Base-by-base conservation (phyloP, 2,329 filamentous ascomycete genomes). In the Microdochium paspali region DNA sequence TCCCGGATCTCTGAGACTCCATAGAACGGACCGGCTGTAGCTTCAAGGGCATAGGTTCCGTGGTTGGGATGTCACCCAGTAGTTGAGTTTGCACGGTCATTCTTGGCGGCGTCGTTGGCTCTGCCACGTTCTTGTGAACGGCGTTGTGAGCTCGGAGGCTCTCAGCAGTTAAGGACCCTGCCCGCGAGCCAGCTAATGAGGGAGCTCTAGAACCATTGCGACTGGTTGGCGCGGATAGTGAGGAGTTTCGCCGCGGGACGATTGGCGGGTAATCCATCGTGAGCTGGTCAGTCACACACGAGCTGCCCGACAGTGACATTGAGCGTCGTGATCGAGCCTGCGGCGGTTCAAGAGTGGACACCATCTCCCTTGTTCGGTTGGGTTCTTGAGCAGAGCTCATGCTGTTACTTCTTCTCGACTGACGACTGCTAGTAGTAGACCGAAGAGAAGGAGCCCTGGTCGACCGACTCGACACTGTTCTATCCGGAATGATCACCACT, bases 201-300 rank as follows among this genome's bases (percentile, higher is more conserved):
- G 55, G 58, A 9, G 73, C 66, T 25, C 77, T 66, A 10, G 76
- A 79, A 5, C 60, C 66, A 53, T 80, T 80, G 35, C 76, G 70
- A 56, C 79, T 84, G 1, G 78, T 81, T 2, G 79, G 76, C 2
- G 79, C 79, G 3, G 80, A 84, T 7, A 83, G 65, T 13, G 80
- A 84, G 2, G 80, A 82, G 35, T 73, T 73, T 40, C 80, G 72
- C 28, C 66, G 59, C 1, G 80, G 80, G 26, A 83, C 72, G 7
- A 66, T 64, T 10, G 79, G 80, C 10, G 80, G 75, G 48, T 72
- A 80, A 58, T 83, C 80, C 47, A 81, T 77, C 0, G 79, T 82
- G 24, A 76, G 69, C 53, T 74, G 70, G 47, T 78, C 73, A 2
- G 63, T 65, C 1, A 58, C 58, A 21, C 60, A 57, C 25, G 68